Evolutionary conservation across 257 asterid genomes (phyloP), one percentile per base, ranked within the genome.

Genomic region (Rehmannia glutinosa): DNA sequence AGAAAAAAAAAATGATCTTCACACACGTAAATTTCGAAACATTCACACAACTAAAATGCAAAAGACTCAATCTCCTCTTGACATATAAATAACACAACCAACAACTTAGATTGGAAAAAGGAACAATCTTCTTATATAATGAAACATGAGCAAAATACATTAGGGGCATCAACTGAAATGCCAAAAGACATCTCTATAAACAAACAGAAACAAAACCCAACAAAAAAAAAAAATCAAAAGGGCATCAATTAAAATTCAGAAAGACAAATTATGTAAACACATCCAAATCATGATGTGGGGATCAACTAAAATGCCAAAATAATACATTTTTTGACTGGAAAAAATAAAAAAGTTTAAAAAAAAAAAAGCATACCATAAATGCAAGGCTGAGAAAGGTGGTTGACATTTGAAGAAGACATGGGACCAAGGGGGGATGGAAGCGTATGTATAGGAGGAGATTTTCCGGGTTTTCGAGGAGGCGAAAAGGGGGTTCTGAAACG

Each of bases 311-410:
- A 61, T 49, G 62, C 52, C 53, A 38, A 73, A 73, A 60, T n/a
- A n/a, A n/a, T n/a, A 8, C 50, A n/a, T 17, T 1, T 25, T 36
- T 52, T 41, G 8, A 42, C 68, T 43, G n/a, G n/a, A n/a, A n/a
- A 30, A 30, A 45, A 38, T 54, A 25, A 9, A 54, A 38, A 25
- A 54, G 15, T 21, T 7, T n/a, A n/a, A n/a, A 46, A 58, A 70
- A 43, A 9, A 32, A 35, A 8, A 61, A 64, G 33, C 66, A 17
- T 79, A 91, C 97, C 98, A 79, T 85, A 87, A 77, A 89, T 85
- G 70, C 91, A 88, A 38, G 95, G 96, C 69, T 87, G 99, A 23
- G 97, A 81, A 72, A 88, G 79, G 46, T 86, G 97, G 75, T 87
- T 84, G 82, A 74, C 75, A 71, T 77, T 80, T 32, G 96, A 83